Evolutionary conservation across 2,329 filamentous ascomycete genomes (phyloP), one percentile per base, ranked within the genome.

Genomic region (Aureobasidium namibiae): DNA sequence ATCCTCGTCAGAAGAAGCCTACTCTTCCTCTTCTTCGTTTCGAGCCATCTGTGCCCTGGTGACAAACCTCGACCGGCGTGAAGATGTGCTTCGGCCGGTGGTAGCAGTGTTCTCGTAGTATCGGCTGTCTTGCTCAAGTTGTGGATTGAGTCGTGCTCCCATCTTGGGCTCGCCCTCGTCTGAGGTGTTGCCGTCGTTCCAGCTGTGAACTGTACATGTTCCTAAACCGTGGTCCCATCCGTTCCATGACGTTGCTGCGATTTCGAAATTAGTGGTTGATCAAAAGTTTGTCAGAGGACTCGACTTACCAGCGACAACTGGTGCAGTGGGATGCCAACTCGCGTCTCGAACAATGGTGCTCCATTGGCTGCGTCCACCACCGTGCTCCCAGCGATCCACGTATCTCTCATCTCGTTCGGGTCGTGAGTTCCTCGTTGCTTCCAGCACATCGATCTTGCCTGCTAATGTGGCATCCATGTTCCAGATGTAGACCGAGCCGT

Each of bases 391-490:
- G 8, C 79, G 76, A 52, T 82, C 80, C 29, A 79, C 79, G 39
- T 77, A 76, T 3, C 78, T 71, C 29, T 83, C 80, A 18, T 76
- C 73, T 59, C 78, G 75, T 13, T 77, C 74, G 1, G 83, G 82
- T 39, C 86, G 77, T 10, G 83, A 81, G 63, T 84, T 80, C 61
- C 78, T 76, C 0, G 90, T 95, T 1, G 88, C 85, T 62, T 80
- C 75, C 44, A 82, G 80, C 7, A 96, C 92, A 69, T 97, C 85
- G 46, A 99, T 86, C 42, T 82, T 84, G 4, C 82, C 84, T 0
- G 89, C 90, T 11, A 89, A 69, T 0, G 91, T 96, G 33, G 90
- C 92, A 69, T 99, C 92, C 74, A 97, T 76, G 69, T 97, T 97
- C 81, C 89, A 99, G 42, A 97, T 82, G 66, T 91, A 92, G 0